Evolutionary conservation across 345 rosid genomes (phyloP), one percentile per base, ranked within the genome.

Genomic region (Mallotus nudiflorus): DNA sequence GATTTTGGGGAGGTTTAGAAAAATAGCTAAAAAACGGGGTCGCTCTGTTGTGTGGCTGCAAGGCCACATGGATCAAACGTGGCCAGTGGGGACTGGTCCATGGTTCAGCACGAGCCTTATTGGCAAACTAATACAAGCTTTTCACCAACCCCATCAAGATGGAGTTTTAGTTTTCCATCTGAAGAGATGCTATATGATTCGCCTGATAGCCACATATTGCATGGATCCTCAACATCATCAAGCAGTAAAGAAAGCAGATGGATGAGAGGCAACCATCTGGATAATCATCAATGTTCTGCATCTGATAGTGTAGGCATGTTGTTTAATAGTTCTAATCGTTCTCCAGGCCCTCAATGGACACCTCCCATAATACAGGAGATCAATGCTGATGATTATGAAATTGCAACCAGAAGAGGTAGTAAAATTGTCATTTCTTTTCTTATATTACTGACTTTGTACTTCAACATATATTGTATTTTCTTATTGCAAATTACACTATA

Each of bases 1-100:
- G 24, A 8, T 42, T 52, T 39, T 25, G 27, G 31, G 28, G 67
- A 60, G 84, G 74, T 73, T 61, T 52, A 31, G 25, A 75, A 81
- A 82, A 80, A 83, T 83, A 83, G 86, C 87, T 83, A 87, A 85
- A 87, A 85, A 73, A 87, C 87, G 88, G 91, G 91, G 82, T 85
- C 87, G 3, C 74, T 87, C 53, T 83, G 88, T 87, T 87, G 91
- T 76, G 91, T 87, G 91, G 91, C 91, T 62, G 88, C 91, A 61
- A 87, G 91, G 91, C 88, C 88, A 80, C 88, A 81, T 81, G 91
- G 84, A 50, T 87, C 91, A 29, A 81, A 68, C 72, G 33, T 77
- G 3, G 72, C 84, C 63, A 74, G 79, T 62, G 62, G 83, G 68
- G 86, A 84, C 61, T 81, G 91, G 88, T 83, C 91, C n/a, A 62